These are phyloP conservation scores for Suillus cothurnatus DNA, from an alignment of 768 basidiomycete genomes.

Conservation along the genomic window DNA sequence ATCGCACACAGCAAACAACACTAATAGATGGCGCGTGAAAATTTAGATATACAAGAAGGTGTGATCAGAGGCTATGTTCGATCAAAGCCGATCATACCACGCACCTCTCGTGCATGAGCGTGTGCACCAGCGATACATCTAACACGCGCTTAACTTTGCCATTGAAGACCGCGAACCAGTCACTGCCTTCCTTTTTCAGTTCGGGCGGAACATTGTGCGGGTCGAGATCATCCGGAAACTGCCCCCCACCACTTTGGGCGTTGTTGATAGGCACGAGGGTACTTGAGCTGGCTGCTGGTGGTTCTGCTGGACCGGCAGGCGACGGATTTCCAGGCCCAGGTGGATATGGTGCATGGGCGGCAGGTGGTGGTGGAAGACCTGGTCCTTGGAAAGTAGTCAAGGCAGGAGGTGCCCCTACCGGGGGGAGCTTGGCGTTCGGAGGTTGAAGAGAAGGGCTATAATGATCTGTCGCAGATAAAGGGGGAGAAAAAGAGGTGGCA, in stretches of 20 bases:
- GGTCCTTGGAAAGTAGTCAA: conserved; percentile 38
- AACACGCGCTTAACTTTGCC: conserved; percentile 48
- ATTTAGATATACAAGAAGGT: conserved; percentile 5
- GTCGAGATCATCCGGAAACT: conserved; percentile 34
- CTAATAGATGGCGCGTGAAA: conserved; percentile 18
- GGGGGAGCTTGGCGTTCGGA: conserved; percentile 40
- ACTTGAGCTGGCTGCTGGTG: conserved; percentile 21
- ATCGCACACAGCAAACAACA: conserved; percentile 34
- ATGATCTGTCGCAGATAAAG: conserved; percentile 32
- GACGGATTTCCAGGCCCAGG: conserved; percentile 36
- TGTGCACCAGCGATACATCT: conserved; percentile 69
- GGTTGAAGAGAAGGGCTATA: conserved; percentile 40
- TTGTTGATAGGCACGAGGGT: conserved; percentile 29
- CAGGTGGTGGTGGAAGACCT: conserved; percentile 38
- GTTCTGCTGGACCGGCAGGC: conserved; percentile 30
- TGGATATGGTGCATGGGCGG: conserved; percentile 32
- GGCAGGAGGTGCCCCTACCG: conserved; percentile 25
- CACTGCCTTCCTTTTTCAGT: conserved; percentile 45
- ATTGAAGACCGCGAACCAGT: conserved; percentile 59
- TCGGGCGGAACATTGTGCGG: conserved; percentile 20
- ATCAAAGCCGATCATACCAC: conserved; percentile 19
- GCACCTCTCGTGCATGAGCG: conserved; percentile 89
- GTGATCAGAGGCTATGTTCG: background rate
- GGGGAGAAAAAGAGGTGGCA: conserved; percentile 23
- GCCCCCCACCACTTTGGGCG: conserved; percentile 27